Evolutionary conservation across 169 alveolate species (phyloP), one percentile per base, ranked within the genome.

Genomic region (Besnoitia besnoiti): DNA sequence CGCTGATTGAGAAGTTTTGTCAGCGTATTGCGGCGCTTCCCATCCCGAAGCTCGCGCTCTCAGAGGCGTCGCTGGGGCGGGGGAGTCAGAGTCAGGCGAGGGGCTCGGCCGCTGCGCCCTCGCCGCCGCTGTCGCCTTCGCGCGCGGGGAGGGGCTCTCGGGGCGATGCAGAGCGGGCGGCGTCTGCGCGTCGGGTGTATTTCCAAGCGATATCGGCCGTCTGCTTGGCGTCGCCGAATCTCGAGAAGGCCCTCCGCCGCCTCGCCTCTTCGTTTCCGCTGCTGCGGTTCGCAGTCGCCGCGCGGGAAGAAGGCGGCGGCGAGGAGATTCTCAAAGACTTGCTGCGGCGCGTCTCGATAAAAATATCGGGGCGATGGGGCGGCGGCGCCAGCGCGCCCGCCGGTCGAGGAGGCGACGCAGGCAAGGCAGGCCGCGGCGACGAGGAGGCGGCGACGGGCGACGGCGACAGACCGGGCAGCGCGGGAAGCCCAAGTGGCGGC

Each of bases 221-320:
- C 19, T 77, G 87, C 40, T 77, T 77, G 59, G 7, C 87, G 10
- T 37, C 87, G 19, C 87, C n/a, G 30, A 39, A 42, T n/a, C 40
- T 77, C 30, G 87, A 77, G 55, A 77, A 77, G 59, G 49, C 61
- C 19, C 35, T 77, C 33, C 40, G 87, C 30, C n/a, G 40, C 35
- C 61, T 77, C 4, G 10, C 59, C 40, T 40, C 50, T n/a, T 77
- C 61, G 5, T 77, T 37, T 37, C 87, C 87, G 33, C 87, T 77
- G 40, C 10, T 77, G 10, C 87, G 87, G 0, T 40, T 42, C 50
- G 87, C 87, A 40, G 87, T 77, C 59, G 87, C 87, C 14, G 30
- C 40, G 59, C 87, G 59, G 3, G 87, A 77, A 77, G 87, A 77
- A 77, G 87, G 55, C 87, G 87, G 87, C n/a, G 87, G 87, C 8